Evolutionary conservation across 768 basidiomycete species (phyloP).

Genomic region (Pholiota microspora): DNA sequence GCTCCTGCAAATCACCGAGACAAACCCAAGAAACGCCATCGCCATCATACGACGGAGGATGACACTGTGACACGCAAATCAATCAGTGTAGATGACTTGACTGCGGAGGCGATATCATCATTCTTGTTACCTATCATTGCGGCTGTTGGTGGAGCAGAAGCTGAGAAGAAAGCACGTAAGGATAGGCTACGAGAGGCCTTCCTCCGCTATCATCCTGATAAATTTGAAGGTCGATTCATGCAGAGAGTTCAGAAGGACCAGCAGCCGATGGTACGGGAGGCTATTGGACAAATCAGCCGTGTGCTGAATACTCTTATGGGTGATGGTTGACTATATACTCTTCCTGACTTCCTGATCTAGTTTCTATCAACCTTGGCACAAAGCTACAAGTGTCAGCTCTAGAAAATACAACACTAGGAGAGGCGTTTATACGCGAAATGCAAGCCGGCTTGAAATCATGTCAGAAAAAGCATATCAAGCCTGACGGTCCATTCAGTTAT

Average conservation of each 20-base stretch:
- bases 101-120: slow-evolving; percentile 48
- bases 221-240: slow-evolving; percentile 76
- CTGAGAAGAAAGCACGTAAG: slow-evolving; percentile 46
- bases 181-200: slow-evolving; percentile 67
- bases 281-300: slow-evolving; percentile 61
- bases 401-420: too few species aligned
- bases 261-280: slow-evolving; percentile 50
- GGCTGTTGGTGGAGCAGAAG: slow-evolving; percentile 4
- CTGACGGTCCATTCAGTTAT: too few species aligned
- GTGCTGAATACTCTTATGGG: slow-evolving; percentile 57
- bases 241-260: slow-evolving; percentile 45
- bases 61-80: background rate
- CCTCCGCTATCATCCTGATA: slow-evolving; percentile 78
- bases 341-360: background rate
- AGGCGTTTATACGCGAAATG: too few species aligned
- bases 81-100: slow-evolving; percentile 47
- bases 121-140: slow-evolving; percentile 47
- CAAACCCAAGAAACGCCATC: slow-evolving; percentile 8
- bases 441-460: too few species aligned
- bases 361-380: too few species aligned
- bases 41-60: background rate
- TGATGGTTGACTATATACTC: slow-evolving; percentile 10
- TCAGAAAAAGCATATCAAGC: too few species aligned
- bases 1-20: slow-evolving; percentile 31
- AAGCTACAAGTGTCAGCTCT: too few species aligned